Percentiles rank a stretch among this genome's conserved stretches.
phyloP scores from a whole-genome alignment of 129 eudicot genomes.

The Centrapalus pauciflorus region DNA sequence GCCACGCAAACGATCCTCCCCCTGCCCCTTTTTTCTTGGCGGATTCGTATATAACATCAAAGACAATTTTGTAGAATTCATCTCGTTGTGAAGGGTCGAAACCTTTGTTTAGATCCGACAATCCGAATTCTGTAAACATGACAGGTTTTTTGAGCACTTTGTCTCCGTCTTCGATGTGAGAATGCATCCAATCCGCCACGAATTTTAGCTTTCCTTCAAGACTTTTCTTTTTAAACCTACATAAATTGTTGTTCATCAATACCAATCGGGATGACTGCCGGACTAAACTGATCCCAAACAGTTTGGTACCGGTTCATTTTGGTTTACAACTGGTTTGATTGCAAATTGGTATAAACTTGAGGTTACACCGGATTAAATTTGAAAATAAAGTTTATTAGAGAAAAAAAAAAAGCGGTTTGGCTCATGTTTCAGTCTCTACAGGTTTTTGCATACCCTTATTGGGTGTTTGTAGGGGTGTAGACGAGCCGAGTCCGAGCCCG shows the following conservation, averaged over 20 bases:
- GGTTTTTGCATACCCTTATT: too few relatives aligned
- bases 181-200: conserved; percentile 72
- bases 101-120: conserved; percentile 60
- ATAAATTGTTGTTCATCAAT: background rate
- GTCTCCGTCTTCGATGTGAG: conserved; percentile 93
- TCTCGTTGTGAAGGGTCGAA: conserved; percentile 68
- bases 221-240: conserved; percentile 58
- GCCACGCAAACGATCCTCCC: conserved; percentile 90
- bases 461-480: too few relatives aligned
- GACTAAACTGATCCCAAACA: too few relatives aligned
- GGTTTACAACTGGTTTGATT: too few relatives aligned
- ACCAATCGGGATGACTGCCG: too few relatives aligned
- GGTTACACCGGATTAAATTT: too few relatives aligned
- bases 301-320: too few relatives aligned
- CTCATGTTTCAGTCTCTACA: too few relatives aligned
- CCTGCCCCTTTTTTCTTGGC: conserved; percentile 71
- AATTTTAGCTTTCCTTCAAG: conserved; percentile 62
- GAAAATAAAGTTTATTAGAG: too few relatives aligned
- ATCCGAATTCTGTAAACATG: conserved; percentile 82
- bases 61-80: conserved; percentile 47
- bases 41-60: conserved; percentile 67
- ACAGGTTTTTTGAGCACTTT: conserved; percentile 71
- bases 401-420: too few relatives aligned
- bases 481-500: too few relatives aligned
- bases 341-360: too few relatives aligned